phyloP scores from a whole-genome alignment of 345 rosid species.

The Erysimum cheiranthoides region DNA sequence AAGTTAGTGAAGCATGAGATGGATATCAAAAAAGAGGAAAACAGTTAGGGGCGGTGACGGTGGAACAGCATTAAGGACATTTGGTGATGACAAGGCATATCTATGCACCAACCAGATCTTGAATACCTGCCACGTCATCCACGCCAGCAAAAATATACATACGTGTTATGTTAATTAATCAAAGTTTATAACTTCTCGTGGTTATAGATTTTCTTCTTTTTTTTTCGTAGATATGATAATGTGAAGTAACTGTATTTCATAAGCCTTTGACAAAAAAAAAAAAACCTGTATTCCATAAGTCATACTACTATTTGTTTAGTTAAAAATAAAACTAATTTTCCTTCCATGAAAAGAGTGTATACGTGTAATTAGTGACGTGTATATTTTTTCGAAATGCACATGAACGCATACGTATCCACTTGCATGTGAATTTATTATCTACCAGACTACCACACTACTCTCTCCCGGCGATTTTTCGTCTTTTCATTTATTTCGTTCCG shows the following conservation, averaged over 20 bases:
- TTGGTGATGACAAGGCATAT: conserved; percentile 41
- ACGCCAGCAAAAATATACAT: conserved; percentile 14
- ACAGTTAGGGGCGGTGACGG: conserved; percentile 43
- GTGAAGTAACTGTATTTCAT: conserved; percentile 24
- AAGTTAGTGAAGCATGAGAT: conserved; percentile 43
- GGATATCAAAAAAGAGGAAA: conserved; percentile 33
- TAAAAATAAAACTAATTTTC: neutral
- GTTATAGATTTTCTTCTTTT: conserved; percentile 15
- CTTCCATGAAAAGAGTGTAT: neutral
- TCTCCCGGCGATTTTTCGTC: conserved; percentile 1
- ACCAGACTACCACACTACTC: neutral
- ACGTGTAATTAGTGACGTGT: conserved; percentile 40
- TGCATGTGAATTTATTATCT: conserved; percentile 47
- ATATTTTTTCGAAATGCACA: conserved; percentile 36
- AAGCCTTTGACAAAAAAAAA: neutral
- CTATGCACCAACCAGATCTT: conserved; percentile 43
- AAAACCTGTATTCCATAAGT: conserved; percentile 12
- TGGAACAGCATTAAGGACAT: conserved; percentile 42
- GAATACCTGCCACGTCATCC: conserved; percentile 30
- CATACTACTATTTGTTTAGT: neutral
- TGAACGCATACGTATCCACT: conserved; percentile 40
- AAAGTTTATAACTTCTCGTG: conserved; percentile 35
- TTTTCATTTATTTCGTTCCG: conserved; percentile 30
- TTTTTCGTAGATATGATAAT: conserved; percentile 27
- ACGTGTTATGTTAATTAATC: conserved; percentile 36